Evolutionary conservation across 345 rosid genomes (phyloP), one percentile per base, ranked within the genome.

Genomic region (Salix purpurea): DNA sequence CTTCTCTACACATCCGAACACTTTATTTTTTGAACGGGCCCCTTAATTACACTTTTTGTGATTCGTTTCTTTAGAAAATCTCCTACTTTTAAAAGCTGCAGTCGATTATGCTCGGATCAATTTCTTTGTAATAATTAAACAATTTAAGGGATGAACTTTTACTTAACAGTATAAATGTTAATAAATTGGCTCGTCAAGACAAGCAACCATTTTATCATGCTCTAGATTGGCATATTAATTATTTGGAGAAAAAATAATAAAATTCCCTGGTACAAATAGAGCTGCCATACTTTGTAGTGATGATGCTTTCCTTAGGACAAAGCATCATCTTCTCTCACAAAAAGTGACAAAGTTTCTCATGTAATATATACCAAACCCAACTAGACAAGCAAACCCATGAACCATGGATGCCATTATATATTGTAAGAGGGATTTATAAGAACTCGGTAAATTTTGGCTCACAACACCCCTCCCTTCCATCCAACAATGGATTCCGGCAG

Each of bases 351-450:
- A 52, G 58, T 52, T 71, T 48, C n/a, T 60, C 11, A 21, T 32
- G 30, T 34, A 14, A 19, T 28, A 71, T 84, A 7, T 84, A 7
- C 85, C 81, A 84, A 84, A 80, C 77, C 89, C 84, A 74, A 62
- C 50, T 16, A 28, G 34, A 48, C 44, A 86, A 86, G 87, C 85
- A 76, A 86, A 78, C 61, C 76, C 66, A 34, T 28, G 65, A 74
- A 69, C 16, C 69, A 23, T 26, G 58, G 21, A 5, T 52, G 1
- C 58, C 58, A 19, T 1, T 19, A 19, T 18, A 19, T 52, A 19
- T 52, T 52, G 2, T 52, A 7, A 62, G 34, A 62, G 19, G 13
- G 34, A 62, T 23, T 10, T 62, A 62, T 62, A 26, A 26, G 34
- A 62, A 62, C n/a, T 26, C 66, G 26, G 18, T 10, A 7, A 12